Percentiles rank a stretch among this genome's conserved stretches.
Evolutionary conservation across 2,329 filamentous ascomycete genomes (phyloP).

Genomic region (Chaetomium sp.): DNA sequence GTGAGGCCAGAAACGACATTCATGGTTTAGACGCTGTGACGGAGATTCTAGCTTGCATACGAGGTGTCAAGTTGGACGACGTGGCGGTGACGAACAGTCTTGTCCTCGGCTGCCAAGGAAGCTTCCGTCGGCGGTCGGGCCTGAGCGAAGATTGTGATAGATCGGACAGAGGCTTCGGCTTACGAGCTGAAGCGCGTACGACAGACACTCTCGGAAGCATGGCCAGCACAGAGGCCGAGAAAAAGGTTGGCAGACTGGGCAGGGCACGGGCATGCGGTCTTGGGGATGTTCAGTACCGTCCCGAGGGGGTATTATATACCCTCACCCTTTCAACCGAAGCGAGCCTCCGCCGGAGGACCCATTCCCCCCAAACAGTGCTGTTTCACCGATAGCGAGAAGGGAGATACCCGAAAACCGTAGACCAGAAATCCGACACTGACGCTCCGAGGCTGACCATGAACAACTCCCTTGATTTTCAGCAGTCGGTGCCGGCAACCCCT

Average conservation of each 20-base stretch:
- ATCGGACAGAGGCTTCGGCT: slow-evolving; percentile 8
- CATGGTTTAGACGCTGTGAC: neutral
- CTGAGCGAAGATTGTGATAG: slow-evolving; percentile 13
- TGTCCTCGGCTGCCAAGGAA: neutral
- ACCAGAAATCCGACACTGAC: slow-evolving; percentile 7
- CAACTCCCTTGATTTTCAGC: slow-evolving; percentile 8
- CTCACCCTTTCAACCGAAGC: slow-evolving; percentile 9
- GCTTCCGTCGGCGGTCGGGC: neutral
- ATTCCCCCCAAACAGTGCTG: slow-evolving; percentile 1
- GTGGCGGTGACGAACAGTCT: slow-evolving; percentile 6
- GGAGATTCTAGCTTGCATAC: neutral
- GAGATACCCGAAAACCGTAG: neutral
- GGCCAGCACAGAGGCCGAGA: neutral
- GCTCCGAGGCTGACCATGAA: slow-evolving; percentile 23
- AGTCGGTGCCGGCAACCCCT: slow-evolving; percentile 5
- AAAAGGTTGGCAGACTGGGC: slow-evolving; percentile 6
- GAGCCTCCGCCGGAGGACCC: slow-evolving; percentile 4
- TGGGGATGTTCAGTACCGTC: neutral
- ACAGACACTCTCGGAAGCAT: neutral
- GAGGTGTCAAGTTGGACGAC: neutral
- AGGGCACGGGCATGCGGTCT: neutral
- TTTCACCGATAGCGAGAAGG: slow-evolving; percentile 9
- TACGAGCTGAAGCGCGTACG: neutral
- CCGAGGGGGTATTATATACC: slow-evolving; percentile 27
- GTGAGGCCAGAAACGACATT: neutral